phyloP scores from a whole-genome alignment of 1,284 basidiomycete genomes.

The Fomitopsis pinicola region DNA sequence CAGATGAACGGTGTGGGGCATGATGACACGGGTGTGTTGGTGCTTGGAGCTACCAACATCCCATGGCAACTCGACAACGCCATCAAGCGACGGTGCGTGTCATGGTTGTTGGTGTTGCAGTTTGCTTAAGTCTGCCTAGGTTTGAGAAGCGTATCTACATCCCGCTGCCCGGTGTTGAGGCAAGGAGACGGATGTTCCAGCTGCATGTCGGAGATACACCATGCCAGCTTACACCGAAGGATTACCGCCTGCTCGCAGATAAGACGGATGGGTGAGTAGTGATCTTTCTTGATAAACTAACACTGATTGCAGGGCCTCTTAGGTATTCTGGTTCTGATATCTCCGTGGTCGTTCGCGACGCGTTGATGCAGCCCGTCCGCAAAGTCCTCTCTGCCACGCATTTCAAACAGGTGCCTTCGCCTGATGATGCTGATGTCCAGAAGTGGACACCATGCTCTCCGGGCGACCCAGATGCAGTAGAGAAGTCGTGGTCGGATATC shows the following conservation, averaged over 20 bases:
- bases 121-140: conserved; percentile 31
- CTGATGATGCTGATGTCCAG: conserved; percentile 30
- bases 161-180: conserved; percentile 91
- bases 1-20: conserved; percentile 99
- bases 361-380: conserved; percentile 97
- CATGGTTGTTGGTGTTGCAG: conserved; percentile 11
- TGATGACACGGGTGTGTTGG: conserved; percentile 95
- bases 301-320: neutral
- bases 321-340: conserved; percentile 96
- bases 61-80: conserved; percentile 97
- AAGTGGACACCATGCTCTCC: conserved; percentile 95
- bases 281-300: neutral
- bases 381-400: conserved; percentile 96
- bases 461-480: conserved; percentile 81
- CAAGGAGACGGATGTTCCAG: conserved; percentile 95
- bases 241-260: conserved; percentile 81
- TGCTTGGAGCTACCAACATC: conserved; percentile 98
- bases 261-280: conserved; percentile 76
- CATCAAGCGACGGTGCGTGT: conserved; percentile 83
- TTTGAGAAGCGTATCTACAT: conserved; percentile 99
- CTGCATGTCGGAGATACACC: conserved; percentile 94
- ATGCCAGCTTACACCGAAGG: conserved; percentile 75
- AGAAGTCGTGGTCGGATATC: conserved; percentile 93
- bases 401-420: conserved; percentile 67
- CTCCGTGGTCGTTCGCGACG: conserved; percentile 92